phyloP scores from a whole-genome alignment of 2,329 filamentous ascomycete genomes.

The Boeremia lycopersici region DNA sequence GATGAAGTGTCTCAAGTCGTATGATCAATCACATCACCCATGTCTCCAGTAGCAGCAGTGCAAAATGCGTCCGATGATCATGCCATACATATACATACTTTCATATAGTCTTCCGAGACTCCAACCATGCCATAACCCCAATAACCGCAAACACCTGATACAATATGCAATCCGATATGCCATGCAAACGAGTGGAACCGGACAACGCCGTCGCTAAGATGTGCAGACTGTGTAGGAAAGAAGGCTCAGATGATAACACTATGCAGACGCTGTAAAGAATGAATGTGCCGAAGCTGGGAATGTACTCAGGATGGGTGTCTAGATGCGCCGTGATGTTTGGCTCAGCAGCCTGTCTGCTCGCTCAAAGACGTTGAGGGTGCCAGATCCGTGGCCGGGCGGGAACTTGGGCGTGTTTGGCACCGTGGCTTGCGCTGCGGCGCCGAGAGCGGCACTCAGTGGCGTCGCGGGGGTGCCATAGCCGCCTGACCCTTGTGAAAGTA shows the following conservation, averaged over 20 bases:
- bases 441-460: constrained; percentile 85
- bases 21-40: not conserved
- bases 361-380: constrained; percentile 44
- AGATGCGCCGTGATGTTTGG: constrained; percentile 39
- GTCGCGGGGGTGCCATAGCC: constrained; percentile 74
- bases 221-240: constrained; percentile 2
- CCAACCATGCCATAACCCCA: not conserved
- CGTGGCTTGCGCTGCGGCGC: constrained; percentile 87
- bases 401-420: constrained; percentile 66
- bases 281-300: not conserved
- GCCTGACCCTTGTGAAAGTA: constrained; percentile 37
- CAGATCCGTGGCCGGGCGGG: constrained; percentile 26
- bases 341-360: constrained; percentile 43
- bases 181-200: constrained; percentile 19
- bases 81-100: not conserved
- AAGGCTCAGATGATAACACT: not conserved
- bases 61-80: not conserved
- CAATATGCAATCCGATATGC: constrained; percentile 10
- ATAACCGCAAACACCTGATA: constrained; percentile 2
- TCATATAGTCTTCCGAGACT: constrained; percentile 5
- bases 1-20: too few relatives aligned
- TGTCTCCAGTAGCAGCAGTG: not conserved
- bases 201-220: constrained; percentile 17
- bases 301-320: not conserved
- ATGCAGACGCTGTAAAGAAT: not conserved